Base-by-base conservation (phyloP, 495 filamentous ascomycete species). In the Aspergillus nanangensis region DNA sequence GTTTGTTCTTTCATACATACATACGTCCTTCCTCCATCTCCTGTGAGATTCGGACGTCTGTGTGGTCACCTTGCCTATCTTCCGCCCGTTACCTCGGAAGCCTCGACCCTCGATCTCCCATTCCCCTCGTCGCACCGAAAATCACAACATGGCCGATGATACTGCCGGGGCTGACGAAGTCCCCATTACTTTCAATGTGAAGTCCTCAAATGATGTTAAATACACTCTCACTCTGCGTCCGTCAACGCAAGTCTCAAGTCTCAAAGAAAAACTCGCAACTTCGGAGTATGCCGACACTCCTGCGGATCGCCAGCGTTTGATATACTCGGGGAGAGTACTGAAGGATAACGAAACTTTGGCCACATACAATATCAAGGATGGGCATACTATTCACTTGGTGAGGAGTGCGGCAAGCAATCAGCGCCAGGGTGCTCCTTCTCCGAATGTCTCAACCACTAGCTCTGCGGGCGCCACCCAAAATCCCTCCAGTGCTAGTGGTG, bases 351-450 rank as follows among this genome's bases (percentile, higher is more conserved):
- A 97, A 50, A 85, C 86, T 0, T 66, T 99, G 34, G 81, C 74
- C 43, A 78, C 81, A 19, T 95, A 94, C 70, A 99, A 96, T 70
- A 88, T 99, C 65, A 95, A 96, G 68, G 79, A 88, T 45, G 86
- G 88, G n/a, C 89, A 96, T 59, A 96, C 93, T 8, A 81, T 97
- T 48, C 94, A 99, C 65, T 75, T 99, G 57, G 94, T 99, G 44
- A 95, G 94, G 66, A 88, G 88, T 54, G 94, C 94, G 23, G 85
- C 84, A 19, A 97, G 92, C 74, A 96, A 96, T 62, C 78, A 82
- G 45, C 76, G 83, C 14, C 78, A 85, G 47, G 79, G 78, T 39
- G 74, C 81, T 11, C 63, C 81, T 21, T 69, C 74, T 25, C 72
- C 74, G 50, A 56, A 64, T 44, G 58, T 63, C 22, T 60, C 77